A percentile compares a stretch with the other conserved stretches of the same genome.
Conservation (phyloP, 208 protist species). For the Acanthamoeba quina region DNA sequence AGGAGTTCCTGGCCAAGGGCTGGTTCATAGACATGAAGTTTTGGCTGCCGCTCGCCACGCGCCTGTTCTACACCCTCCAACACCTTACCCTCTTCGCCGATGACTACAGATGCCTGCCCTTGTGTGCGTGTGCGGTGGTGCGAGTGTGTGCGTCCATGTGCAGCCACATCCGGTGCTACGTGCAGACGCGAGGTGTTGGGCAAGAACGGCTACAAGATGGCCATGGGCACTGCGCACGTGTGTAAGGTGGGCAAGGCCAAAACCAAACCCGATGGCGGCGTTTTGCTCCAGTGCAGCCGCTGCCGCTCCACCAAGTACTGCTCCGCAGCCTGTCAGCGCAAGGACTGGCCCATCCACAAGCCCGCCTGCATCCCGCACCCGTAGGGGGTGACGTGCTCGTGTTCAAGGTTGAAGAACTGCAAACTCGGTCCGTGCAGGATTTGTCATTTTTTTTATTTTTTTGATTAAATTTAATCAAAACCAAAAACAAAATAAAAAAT, state of each 20-base stretch:
- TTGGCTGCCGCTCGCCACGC: not conserved
- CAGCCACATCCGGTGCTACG: too few species aligned
- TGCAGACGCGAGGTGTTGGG: not conserved
- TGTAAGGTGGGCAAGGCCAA: not conserved
- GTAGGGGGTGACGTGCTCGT: too few species aligned
- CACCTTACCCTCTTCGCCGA: slow-evolving; percentile 7
- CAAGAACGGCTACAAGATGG: not conserved
- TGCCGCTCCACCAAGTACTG: not conserved
- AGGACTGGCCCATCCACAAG: slow-evolving; percentile 19
- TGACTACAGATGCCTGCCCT: not conserved
- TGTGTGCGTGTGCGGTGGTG: too few species aligned
- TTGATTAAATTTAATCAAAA: too few species aligned
- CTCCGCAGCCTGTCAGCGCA: not conserved
- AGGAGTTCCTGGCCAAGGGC: slow-evolving; percentile 2
- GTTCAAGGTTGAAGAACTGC: too few species aligned
- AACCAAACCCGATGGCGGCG: not conserved
- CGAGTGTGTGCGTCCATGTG: too few species aligned
- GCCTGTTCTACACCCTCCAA: not conserved
- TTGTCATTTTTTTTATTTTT: too few species aligned
- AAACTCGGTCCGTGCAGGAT: too few species aligned
- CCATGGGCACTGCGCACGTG: not conserved
- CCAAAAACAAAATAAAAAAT: too few species aligned
- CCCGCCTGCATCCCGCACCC: not conserved
- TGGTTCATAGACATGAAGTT: not conserved
- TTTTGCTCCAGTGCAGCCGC: slow-evolving; percentile 6